A percentile compares a stretch with the other conserved stretches of the same genome.
Conservation (phyloP, 768 basidiomycete genomes). For the Calocybe gangraenosa region DNA sequence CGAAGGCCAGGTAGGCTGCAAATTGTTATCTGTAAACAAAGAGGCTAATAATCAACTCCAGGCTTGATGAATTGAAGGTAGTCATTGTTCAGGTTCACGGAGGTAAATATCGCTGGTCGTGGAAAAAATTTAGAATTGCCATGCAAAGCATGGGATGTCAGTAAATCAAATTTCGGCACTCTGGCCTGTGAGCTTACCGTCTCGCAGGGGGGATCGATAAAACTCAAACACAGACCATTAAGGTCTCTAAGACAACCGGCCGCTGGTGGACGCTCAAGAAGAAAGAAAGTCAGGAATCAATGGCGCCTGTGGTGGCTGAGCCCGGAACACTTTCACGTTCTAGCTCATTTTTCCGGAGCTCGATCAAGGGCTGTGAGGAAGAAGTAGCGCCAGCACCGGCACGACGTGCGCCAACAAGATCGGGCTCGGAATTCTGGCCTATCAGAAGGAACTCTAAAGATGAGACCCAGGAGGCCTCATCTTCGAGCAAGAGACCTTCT, state of each 20-base stretch:
- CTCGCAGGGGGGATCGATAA: slow-evolving; percentile 63
- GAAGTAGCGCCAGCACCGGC: slow-evolving; percentile 8
- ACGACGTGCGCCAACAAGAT: slow-evolving; percentile 12
- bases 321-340: slow-evolving; percentile 13
- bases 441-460: slow-evolving; percentile 19
- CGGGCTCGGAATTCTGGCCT: too few relatives aligned
- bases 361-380: slow-evolving; percentile 2
- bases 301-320: slow-evolving; percentile 4
- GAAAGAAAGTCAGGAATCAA: slow-evolving; percentile 34
- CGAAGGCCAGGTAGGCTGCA: slow-evolving; percentile 47
- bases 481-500: slow-evolving; percentile 21
- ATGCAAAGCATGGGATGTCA: slow-evolving; percentile 80
- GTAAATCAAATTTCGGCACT: slow-evolving; percentile 24
- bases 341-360: slow-evolving; percentile 4
- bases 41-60: slow-evolving; percentile 11
- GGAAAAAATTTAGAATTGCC: slow-evolving; percentile 78
- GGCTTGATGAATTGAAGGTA: slow-evolving; percentile 65
- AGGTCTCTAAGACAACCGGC: slow-evolving; percentile 16
- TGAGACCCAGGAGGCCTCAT: slow-evolving; percentile 17
- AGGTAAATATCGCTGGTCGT: slow-evolving; percentile 76
- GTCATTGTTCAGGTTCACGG: slow-evolving; percentile 74
- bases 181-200: not conserved
- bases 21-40: not conserved
- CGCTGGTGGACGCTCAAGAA: slow-evolving; percentile 30
- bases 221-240: slow-evolving; percentile 48